These are phyloP conservation scores for Phaeolepiota aurea DNA, from an alignment of 768 basidiomycete genomes.

Conservation along the genomic window DNA sequence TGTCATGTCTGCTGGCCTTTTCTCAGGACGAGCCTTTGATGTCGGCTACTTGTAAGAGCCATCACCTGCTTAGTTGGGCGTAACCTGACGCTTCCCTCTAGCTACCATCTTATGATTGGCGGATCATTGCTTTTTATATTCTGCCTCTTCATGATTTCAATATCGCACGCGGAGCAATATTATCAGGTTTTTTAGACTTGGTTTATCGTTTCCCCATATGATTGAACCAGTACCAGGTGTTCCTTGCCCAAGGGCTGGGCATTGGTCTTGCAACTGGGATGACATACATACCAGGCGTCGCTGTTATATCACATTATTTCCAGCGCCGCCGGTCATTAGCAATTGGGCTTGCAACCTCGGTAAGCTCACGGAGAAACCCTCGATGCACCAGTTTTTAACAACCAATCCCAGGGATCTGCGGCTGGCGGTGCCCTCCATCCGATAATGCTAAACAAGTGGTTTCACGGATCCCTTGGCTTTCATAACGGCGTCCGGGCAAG, in stretches of 20 bases:
- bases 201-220: no score
- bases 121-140: slow-evolving; percentile 9
- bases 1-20: slow-evolving; percentile 35
- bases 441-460: slow-evolving; percentile 47
- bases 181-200: slow-evolving; percentile 29
- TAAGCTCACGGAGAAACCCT: slow-evolving; percentile 1
- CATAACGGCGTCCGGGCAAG: slow-evolving; percentile 30
- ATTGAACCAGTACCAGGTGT: slow-evolving; percentile 30
- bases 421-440: slow-evolving; percentile 48
- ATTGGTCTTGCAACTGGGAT: slow-evolving; percentile 41
- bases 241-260: slow-evolving; percentile 41
- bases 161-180: slow-evolving; percentile 22
- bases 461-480: slow-evolving; percentile 27
- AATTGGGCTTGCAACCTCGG: slow-evolving; percentile 37
- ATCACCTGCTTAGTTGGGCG: neutral
- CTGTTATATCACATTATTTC: slow-evolving; percentile 48
- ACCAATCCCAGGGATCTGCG: neutral
- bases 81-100: neutral
- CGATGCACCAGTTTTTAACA: neutral
- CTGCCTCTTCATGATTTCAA: slow-evolving; percentile 21
- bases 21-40: slow-evolving; percentile 41
- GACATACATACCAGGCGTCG: slow-evolving; percentile 35
- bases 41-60: slow-evolving; percentile 39
- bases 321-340: slow-evolving; percentile 35
- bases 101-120: slow-evolving; percentile 14